phyloP scores from a whole-genome alignment of 2,329 filamentous ascomycete species.

The Colletotrichum caudatum region DNA sequence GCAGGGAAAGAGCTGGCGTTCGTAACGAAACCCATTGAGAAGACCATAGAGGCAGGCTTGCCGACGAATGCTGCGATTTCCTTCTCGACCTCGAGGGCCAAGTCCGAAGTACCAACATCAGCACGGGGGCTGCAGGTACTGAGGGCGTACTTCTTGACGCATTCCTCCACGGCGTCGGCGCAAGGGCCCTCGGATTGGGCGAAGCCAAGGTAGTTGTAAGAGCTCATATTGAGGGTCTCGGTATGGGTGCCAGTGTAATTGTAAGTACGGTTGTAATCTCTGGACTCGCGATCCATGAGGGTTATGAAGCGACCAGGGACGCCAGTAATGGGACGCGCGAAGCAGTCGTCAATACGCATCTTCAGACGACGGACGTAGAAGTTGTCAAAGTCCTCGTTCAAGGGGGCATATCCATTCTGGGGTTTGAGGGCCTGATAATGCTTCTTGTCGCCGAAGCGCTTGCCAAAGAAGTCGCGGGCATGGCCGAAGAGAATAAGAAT shows the following conservation, averaged over 20 bases:
- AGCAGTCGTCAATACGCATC: constrained; percentile 95
- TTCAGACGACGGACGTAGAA: constrained; percentile 96
- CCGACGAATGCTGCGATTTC: constrained; percentile 92
- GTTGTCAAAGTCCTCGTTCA: constrained; percentile 99
- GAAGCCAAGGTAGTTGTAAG: constrained; percentile 99
- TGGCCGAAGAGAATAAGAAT: constrained; percentile 96
- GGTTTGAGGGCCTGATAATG: constrained; percentile 84
- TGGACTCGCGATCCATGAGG: constrained; percentile 87
- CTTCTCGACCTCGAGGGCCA: constrained; percentile 89
- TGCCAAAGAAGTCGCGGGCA: constrained; percentile 96
- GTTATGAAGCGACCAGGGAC: constrained; percentile 96
- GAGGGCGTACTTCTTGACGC: constrained; percentile 86
- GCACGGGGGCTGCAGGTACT: constrained; percentile 83
- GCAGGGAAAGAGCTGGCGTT: constrained; percentile 95
- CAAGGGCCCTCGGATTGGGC: constrained; percentile 97
- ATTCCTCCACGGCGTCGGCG: constrained; percentile 90
- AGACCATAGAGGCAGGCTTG: constrained; percentile 94
- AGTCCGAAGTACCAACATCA: constrained; percentile 88
- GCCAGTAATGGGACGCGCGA: constrained; percentile 90
- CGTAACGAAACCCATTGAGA: constrained; percentile 99
- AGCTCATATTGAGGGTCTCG: constrained; percentile 98
- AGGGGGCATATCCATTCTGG: constrained; percentile 89
- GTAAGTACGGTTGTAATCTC: constrained; percentile 93
- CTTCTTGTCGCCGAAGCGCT: constrained; percentile 88
- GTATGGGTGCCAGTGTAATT: constrained; percentile 89